Evolutionary conservation across 371 early-diverging fungal species (phyloP), one percentile per base, ranked within the genome.

Genomic region (Mortierella sp.): DNA sequence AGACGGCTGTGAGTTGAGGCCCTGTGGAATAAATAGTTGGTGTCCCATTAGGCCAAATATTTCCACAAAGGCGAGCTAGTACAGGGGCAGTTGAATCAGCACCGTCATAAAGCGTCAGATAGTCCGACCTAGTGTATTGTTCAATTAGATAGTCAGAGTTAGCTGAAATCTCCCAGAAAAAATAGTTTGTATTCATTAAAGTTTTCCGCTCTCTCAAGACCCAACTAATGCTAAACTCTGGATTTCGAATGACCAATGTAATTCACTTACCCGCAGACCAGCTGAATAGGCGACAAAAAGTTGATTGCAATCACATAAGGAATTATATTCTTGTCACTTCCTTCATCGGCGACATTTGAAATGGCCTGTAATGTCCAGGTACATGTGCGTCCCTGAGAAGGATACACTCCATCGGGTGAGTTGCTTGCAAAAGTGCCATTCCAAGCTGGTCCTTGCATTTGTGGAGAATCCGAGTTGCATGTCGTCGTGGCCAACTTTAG

Each of bases 221-320:
- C n/a, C n/a, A n/a, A n/a, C n/a, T n/a, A 17, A 19, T 23, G 55
- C 31, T 15, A 15, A 15, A 15, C 47, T 47, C 47, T 47, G 22
- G 43, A 8, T 42, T n/a, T 29, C 29, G 31, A 12, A 26, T 3
- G n/a, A n/a, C 47, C 47, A 47, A n/a, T 47, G n/a, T 28, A n/a
- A n/a, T n/a, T n/a, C n/a, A 53, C 69, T 54, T 75, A 81, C 81
- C 81, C 81, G 68, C 81, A 81, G 58, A 81, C 68, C 49, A 81
- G 51, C 63, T 72, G 72, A 31, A 81, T 61, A 15, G 71, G 65
- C 7, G 68, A 61, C 15, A 66, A 54, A 58, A 81, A 81, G 51
- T 57, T 68, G 55, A 81, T 32, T 29, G 75, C 75, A 40, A 81
- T 51, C 32, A 81, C 66, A 42, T 72, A 66, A n/a, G 70, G 66